Evolutionary conservation across 2,329 filamentous ascomycete genomes (phyloP).

Genomic region (Alternaria novae-zelandiae): DNA sequence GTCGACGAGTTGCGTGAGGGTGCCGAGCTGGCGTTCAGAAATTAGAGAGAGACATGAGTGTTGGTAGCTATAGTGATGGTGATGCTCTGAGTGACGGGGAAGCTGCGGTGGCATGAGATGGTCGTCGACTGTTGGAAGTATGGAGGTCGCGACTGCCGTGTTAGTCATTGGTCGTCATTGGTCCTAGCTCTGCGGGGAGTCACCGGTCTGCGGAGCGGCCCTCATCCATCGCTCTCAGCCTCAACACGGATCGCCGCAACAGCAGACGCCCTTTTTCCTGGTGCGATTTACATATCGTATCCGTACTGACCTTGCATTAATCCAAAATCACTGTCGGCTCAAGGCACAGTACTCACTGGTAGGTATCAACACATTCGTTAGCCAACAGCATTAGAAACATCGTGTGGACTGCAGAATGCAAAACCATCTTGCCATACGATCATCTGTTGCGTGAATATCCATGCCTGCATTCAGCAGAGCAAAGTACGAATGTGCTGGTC

Average conservation of each 20-base stretch:
- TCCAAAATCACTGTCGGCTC: neutral
- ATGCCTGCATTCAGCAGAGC: neutral
- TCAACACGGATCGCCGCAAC: neutral
- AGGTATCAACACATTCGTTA: neutral
- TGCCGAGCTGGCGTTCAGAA: constrained; percentile 34
- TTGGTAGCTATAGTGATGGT: neutral
- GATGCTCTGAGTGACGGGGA: neutral
- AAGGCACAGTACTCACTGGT: neutral
- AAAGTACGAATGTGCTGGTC: neutral
- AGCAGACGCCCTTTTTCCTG: constrained; percentile 9
- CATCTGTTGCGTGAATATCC: neutral
- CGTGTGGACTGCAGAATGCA: neutral
- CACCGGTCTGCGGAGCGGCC: constrained; percentile 6
- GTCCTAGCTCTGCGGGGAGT: constrained; percentile 19
- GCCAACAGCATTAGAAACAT: neutral
- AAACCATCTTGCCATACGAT: neutral
- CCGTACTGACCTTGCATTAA: neutral
- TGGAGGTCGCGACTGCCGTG: constrained; percentile 6
- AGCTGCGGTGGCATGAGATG: constrained; percentile 1
- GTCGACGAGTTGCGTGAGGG: constrained; percentile 25
- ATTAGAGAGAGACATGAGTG: constrained; percentile 18
- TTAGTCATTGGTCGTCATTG: constrained; percentile 16
- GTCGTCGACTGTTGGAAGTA: constrained; percentile 4
- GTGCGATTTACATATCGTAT: neutral
- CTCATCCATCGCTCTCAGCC: constrained; percentile 6